Percentiles rank a stretch among this genome's conserved stretches.
phyloP scores from a whole-genome alignment of 225 moss, liverwort and hornwort genomes.

The Climacium dendroides region DNA sequence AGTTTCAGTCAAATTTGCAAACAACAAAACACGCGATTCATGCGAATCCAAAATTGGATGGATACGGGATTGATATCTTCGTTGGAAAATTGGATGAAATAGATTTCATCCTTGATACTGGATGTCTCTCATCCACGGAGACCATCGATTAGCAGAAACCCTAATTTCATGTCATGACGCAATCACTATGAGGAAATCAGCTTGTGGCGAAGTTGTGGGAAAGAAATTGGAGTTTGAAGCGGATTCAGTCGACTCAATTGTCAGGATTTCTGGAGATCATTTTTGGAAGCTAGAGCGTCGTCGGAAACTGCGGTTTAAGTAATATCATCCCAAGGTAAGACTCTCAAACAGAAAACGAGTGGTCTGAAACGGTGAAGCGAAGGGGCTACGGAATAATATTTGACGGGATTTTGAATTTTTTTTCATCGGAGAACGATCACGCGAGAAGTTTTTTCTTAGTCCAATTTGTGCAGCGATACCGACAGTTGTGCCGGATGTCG shows the following conservation, averaged over 20 bases:
- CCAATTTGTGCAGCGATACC: neutral
- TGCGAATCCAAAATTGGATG: neutral
- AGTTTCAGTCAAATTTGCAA: neutral
- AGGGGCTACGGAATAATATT: too few relatives aligned
- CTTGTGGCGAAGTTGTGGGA: neutral
- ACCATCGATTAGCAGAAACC: neutral
- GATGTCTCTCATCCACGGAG: neutral
- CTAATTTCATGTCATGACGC: neutral
- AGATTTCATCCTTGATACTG: neutral
- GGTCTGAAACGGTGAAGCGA: neutral
- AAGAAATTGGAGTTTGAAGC: neutral
- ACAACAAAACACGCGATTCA: neutral
- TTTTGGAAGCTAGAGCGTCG: neutral
- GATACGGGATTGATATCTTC: neutral
- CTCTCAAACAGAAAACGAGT: neutral
- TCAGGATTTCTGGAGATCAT: neutral
- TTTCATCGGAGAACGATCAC: neutral
- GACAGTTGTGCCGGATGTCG: too few relatives aligned
- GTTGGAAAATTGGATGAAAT: neutral
- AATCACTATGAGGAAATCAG: neutral
- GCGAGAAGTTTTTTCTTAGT: neutral
- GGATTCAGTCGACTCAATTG: neutral
- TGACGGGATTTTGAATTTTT: neutral
- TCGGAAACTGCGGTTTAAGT: neutral
- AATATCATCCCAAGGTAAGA: neutral